phyloP scores from a whole-genome alignment of 805 yeast species.

The Myxozyma vanderwaltii region DNA sequence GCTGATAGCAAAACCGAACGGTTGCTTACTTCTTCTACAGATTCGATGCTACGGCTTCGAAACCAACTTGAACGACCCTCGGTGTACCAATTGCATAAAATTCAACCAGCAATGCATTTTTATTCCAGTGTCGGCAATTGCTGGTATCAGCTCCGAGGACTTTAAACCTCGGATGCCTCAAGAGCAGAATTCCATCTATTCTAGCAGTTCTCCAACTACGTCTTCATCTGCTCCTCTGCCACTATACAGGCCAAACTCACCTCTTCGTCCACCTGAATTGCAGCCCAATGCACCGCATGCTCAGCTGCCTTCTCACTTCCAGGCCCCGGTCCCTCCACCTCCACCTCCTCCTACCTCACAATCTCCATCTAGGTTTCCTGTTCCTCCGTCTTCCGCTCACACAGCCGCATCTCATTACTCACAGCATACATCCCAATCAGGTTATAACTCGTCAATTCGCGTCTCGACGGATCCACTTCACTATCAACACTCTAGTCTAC shows the following conservation, averaged over 20 bases:
- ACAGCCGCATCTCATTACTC: not conserved
- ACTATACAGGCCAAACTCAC: not conserved
- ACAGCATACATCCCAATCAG: conserved; percentile 1
- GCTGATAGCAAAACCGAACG: not conserved
- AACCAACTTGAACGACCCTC: conserved; percentile 35
- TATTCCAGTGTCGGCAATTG: conserved; percentile 38
- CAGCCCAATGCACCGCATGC: not conserved
- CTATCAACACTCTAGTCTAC: conserved; percentile 21
- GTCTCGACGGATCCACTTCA: conserved; percentile 18
- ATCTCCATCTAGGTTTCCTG: not conserved
- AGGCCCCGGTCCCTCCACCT: not conserved
- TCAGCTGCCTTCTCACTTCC: not conserved
- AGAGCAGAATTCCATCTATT: not conserved
- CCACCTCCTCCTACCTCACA: not conserved
- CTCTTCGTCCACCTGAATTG: not conserved
- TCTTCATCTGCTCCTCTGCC: not conserved
- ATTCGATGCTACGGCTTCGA: conserved; percentile 42
- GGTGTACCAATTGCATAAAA: conserved; percentile 40
- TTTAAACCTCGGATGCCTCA: not conserved
- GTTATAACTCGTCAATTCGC: not conserved
- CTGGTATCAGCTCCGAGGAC: conserved; percentile 12
- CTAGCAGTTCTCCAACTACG: not conserved
- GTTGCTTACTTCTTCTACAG: conserved; percentile 8
- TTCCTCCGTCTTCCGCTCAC: not conserved
- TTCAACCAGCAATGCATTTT: conserved; percentile 41